Conservation (phyloP, 495 filamentous ascomycete species). For the Darksidea phi region DNA sequence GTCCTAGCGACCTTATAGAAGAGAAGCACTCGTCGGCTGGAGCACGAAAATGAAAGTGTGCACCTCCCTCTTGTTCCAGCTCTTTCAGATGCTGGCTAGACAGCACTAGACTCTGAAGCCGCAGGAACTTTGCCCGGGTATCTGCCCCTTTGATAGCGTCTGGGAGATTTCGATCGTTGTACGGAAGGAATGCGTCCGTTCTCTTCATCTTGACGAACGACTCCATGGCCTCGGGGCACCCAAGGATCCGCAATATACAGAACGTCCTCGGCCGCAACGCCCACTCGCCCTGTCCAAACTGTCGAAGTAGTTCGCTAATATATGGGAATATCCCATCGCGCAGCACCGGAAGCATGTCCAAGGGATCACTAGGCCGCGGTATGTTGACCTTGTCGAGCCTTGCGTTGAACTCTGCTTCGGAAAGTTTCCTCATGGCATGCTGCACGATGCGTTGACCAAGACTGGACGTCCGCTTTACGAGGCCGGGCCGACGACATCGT, state of each 20-base stretch:
- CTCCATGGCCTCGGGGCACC: conserved; percentile 6
- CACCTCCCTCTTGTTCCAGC: conserved; percentile 12
- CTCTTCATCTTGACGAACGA: conserved; percentile 2
- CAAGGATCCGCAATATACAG: conserved; percentile 12
- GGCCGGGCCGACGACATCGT: too few species aligned
- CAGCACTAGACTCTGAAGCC: conserved; percentile 4
- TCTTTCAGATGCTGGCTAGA: conserved; percentile 7
- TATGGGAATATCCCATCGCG: conserved; percentile 2
- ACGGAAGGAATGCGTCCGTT: conserved; percentile 12
- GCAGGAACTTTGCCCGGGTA: conserved; percentile 3
- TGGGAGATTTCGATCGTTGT: conserved; percentile 13
- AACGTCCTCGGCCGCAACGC: conserved; percentile 12
- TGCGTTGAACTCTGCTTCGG: too few species aligned
- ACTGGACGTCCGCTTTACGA: too few species aligned
- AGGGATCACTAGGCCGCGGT: conserved; percentile 1
- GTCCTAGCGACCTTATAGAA: not conserved
- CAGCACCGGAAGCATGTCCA: not conserved
- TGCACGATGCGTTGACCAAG: too few species aligned
- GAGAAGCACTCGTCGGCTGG: conserved; percentile 11
- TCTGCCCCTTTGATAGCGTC: conserved; percentile 19
- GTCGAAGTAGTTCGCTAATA: conserved; percentile 9
- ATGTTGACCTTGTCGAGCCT: conserved; percentile 2
- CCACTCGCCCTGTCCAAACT: conserved; percentile 13
- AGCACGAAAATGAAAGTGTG: conserved; percentile 3
- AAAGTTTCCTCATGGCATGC: too few species aligned